Conservation (phyloP, 1,284 basidiomycete species). For the Salmacisia buchloeana region DNA sequence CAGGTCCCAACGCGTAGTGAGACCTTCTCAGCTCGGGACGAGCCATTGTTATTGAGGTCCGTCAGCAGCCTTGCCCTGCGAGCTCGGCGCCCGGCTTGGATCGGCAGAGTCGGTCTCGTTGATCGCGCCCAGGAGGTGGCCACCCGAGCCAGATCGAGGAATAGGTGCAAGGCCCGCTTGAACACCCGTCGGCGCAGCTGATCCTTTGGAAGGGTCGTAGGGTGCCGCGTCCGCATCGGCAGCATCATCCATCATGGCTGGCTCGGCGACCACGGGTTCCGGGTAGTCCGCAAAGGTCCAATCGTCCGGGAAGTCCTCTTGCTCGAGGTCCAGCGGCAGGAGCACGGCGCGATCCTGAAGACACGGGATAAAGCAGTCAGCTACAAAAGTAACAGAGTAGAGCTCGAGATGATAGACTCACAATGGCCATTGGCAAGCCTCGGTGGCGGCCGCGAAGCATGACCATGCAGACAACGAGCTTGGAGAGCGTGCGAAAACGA, state of each 20-base stretch:
- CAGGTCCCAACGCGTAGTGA: not conserved
- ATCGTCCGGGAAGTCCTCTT: conserved; percentile 25
- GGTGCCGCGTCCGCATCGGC: not conserved
- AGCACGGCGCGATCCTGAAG: conserved; percentile 62
- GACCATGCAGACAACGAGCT: conserved; percentile 69
- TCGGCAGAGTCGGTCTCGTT: not conserved
- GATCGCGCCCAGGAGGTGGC: not conserved
- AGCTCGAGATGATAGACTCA: not conserved
- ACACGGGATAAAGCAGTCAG: not conserved
- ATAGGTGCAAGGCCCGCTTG: not conserved
- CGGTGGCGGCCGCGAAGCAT: conserved; percentile 92
- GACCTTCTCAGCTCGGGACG: not conserved
- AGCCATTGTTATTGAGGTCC: not conserved
- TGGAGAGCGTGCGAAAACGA: conserved; percentile 71
- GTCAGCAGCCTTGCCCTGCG: not conserved
- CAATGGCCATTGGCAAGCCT: conserved; percentile 66
- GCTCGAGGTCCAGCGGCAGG: conserved; percentile 46
- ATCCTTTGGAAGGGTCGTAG: not conserved
- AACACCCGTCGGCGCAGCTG: not conserved
- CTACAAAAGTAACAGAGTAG: not conserved
- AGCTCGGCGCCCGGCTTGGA: not conserved
- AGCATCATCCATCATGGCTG: not conserved
- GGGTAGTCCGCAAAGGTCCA: not conserved
- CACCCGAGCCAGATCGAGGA: not conserved
- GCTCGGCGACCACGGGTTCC: not conserved